Percentiles rank a stretch among this genome's conserved stretches.
These are phyloP conservation scores for Phytophthora idaei DNA, from an alignment of 352 stramenopile genomes.

Conservation along the genomic window DNA sequence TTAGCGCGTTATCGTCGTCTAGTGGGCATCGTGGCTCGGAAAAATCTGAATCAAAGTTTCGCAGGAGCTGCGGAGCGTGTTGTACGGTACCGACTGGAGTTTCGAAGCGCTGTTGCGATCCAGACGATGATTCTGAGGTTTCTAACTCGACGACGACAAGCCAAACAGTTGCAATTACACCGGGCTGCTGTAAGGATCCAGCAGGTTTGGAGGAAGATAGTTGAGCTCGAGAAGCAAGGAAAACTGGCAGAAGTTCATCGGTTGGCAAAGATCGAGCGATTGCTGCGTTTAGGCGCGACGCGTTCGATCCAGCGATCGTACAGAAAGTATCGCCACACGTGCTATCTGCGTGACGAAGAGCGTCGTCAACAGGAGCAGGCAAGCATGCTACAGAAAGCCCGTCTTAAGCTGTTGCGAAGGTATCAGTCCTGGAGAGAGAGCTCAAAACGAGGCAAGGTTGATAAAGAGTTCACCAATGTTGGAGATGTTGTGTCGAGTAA, in stretches of 20 bases:
- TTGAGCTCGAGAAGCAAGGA: slow-evolving; percentile 8
- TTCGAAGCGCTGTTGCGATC: slow-evolving; percentile 20
- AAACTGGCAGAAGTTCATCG: slow-evolving; percentile 9
- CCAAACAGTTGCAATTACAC: slow-evolving; percentile 9
- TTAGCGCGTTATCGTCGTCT: slow-evolving; percentile 46
- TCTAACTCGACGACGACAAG: slow-evolving; percentile 22
- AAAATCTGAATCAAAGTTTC: slow-evolving; percentile 26
- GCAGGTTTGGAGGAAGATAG: slow-evolving; percentile 7
- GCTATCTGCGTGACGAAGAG: slow-evolving; percentile 17
- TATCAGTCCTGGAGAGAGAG: slow-evolving; percentile 28
- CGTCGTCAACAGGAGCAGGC: slow-evolving; percentile 14
- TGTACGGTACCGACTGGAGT: slow-evolving; percentile 26
- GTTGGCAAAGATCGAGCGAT: slow-evolving; percentile 5
- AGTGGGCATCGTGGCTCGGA: slow-evolving; percentile 41
- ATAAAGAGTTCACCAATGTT: not conserved
- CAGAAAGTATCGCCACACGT: slow-evolving; percentile 14
- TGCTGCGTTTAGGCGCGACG: slow-evolving; percentile 4
- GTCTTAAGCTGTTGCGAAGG: slow-evolving; percentile 24
- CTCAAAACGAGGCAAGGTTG: not conserved
- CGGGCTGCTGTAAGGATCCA: slow-evolving; percentile 24
- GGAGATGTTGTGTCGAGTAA: not conserved
- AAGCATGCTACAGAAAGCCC: slow-evolving; percentile 15
- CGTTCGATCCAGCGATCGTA: slow-evolving; percentile 21
- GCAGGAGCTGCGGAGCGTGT: slow-evolving; percentile 24
- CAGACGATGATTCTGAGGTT: slow-evolving; percentile 22